A percentile compares a stretch with the other conserved stretches of the same genome.
These are phyloP conservation scores for Saturnispora bothae DNA, from an alignment of 805 yeast genomes.

Conservation along the genomic window DNA sequence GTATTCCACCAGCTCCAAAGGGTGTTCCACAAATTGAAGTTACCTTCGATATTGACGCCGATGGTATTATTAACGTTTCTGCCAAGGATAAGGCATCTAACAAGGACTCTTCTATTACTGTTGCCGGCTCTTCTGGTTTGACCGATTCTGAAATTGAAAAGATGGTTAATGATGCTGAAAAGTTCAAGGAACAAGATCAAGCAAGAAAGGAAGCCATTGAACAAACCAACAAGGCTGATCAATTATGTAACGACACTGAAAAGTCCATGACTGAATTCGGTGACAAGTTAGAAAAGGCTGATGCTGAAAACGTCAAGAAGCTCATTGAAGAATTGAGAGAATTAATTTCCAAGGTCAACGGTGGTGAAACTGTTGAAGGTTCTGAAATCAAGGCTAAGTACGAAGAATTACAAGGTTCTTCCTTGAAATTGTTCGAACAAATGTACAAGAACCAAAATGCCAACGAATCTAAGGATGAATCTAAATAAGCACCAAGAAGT, in stretches of 20 bases:
- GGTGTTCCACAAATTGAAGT: conserved; percentile 94
- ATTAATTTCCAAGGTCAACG: conserved; percentile 48
- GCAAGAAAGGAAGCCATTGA: conserved; percentile 52
- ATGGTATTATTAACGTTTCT: conserved; percentile 76
- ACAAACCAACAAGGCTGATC: conserved; percentile 69
- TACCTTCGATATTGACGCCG: conserved; percentile 93
- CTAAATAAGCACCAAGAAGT: conserved; percentile 7
- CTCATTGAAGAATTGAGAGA: conserved; percentile 53
- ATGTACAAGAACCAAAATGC: conserved; percentile 35
- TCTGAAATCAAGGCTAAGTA: conserved; percentile 58
- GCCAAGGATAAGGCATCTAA: conserved; percentile 75
- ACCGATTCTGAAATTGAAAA: conserved; percentile 57
- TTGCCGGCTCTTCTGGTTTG: conserved; percentile 59
- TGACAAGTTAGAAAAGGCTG: conserved; percentile 44
- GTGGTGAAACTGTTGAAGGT: conserved; percentile 41
- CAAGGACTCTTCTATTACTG: conserved; percentile 64
- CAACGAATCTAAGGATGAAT: conserved; percentile 12
- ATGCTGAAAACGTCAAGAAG: conserved; percentile 40
- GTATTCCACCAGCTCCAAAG: conserved; percentile 93
- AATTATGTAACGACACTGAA: conserved; percentile 80
- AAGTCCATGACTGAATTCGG: conserved; percentile 69
- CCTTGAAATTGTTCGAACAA: conserved; percentile 70
- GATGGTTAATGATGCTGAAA: conserved; percentile 57
- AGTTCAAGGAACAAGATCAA: conserved; percentile 50
- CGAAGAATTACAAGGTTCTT: conserved; percentile 64